phyloP scores from a whole-genome alignment of 139 green algal species.

The Chlorella sp. region DNA sequence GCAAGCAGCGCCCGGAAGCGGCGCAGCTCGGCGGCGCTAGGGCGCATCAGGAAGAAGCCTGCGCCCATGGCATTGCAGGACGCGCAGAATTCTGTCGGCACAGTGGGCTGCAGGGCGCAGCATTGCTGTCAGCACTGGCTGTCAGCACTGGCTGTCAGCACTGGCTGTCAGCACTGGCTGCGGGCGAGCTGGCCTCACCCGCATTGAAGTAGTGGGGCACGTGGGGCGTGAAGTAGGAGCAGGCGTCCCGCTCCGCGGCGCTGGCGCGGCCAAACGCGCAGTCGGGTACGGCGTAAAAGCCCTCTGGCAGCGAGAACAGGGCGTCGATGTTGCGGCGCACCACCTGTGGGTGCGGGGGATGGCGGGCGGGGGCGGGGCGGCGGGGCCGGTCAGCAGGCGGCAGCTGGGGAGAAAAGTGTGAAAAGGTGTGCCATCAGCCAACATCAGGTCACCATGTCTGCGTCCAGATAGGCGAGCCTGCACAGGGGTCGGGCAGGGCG shows the following conservation, averaged over 20 bases:
- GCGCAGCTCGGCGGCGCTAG: background rate
- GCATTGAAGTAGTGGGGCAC: constrained; percentile 29
- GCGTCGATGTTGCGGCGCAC: constrained; percentile 23
- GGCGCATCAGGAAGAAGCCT: constrained; percentile 15
- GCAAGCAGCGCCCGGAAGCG: constrained; percentile 8
- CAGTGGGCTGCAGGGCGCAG: background rate
- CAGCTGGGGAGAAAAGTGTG: too few species aligned
- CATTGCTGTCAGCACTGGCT: background rate
- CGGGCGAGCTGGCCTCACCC: background rate
- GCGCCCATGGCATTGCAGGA: too few species aligned
- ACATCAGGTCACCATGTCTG: too few species aligned
- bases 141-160: background rate
- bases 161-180: background rate
- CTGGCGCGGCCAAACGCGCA: constrained; percentile 6
- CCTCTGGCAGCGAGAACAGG: constrained; percentile 22
- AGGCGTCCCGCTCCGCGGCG: constrained; percentile 14
- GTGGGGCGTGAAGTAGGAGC: background rate
- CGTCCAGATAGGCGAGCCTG: constrained; percentile 27
- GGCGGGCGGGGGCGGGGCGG: too few species aligned
- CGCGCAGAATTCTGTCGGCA: too few species aligned
- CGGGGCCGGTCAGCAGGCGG: too few species aligned
- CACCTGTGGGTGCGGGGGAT: too few species aligned
- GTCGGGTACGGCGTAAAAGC: constrained; percentile 26
- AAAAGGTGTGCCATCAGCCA: too few species aligned
- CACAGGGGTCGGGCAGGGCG: background rate